These are phyloP conservation scores for Fusarium sacchari DNA, from an alignment of 2,329 filamentous ascomycete genomes.

Conservation along the genomic window DNA sequence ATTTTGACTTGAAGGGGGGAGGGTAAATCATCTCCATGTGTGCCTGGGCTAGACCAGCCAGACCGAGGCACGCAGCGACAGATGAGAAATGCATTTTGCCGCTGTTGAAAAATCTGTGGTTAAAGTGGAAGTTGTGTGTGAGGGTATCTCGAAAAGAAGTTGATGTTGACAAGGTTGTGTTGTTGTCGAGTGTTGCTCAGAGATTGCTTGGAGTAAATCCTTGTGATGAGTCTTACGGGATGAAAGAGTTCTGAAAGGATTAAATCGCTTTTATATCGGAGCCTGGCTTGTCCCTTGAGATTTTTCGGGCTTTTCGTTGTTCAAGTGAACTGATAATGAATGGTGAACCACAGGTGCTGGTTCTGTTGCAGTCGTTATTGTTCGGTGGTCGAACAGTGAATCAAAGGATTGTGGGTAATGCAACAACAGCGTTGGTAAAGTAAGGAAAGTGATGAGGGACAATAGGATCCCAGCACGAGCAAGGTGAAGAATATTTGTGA, in stretches of 20 bases:
- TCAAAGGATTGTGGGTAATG: slow-evolving; percentile 37
- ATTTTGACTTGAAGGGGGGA: slow-evolving; percentile 63
- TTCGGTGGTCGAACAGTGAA: slow-evolving; percentile 17
- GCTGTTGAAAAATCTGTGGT: not conserved
- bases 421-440: slow-evolving; percentile 19
- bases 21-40: slow-evolving; percentile 68
- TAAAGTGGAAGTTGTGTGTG: not conserved
- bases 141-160: slow-evolving; percentile 26
- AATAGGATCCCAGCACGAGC: slow-evolving; percentile 13
- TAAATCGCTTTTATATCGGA: slow-evolving; percentile 22
- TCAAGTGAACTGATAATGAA: slow-evolving; percentile 34
- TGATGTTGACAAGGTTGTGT: slow-evolving; percentile 6
- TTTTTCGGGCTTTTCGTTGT: slow-evolving; percentile 20
- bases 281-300: slow-evolving; percentile 16
- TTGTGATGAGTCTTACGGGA: slow-evolving; percentile 3
- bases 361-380: slow-evolving; percentile 28
- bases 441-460: slow-evolving; percentile 33
- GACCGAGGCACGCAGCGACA: slow-evolving; percentile 54
- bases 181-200: slow-evolving; percentile 19
- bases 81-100: slow-evolving; percentile 53
- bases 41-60: slow-evolving; percentile 57
- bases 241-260: slow-evolving; percentile 26
- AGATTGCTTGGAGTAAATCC: slow-evolving; percentile 12
- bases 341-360: slow-evolving; percentile 15
- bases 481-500: slow-evolving; percentile 18